Conservation (phyloP, 169 alveolate genomes). For the Plasmodium relictum region DNA sequence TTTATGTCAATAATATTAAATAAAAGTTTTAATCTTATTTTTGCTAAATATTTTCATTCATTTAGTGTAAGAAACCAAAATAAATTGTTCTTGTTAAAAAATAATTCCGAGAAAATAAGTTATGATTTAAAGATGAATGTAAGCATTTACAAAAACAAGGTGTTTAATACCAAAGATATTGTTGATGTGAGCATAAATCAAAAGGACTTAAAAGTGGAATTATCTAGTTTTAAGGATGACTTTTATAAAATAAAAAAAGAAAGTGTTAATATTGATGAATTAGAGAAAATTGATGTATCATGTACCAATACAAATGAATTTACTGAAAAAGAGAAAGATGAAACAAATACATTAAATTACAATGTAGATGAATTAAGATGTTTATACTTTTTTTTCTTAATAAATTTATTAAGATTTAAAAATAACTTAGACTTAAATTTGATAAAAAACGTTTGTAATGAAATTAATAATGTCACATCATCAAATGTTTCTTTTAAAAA, state of each 20-base stretch:
- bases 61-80: slow-evolving; percentile 6
- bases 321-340: slow-evolving; percentile 9
- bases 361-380: slow-evolving; percentile 40
- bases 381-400: slow-evolving; percentile 64
- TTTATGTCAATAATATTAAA: not conserved
- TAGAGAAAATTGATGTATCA: slow-evolving; percentile 17
- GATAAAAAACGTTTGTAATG: slow-evolving; percentile 34
- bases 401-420: slow-evolving; percentile 70
- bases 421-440: slow-evolving; percentile 46
- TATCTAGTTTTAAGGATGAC: slow-evolving; percentile 54
- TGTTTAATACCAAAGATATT: slow-evolving; percentile 64
- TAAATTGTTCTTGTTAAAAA: slow-evolving; percentile 1
- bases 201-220: slow-evolving; percentile 29
- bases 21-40: slow-evolving; percentile 16
- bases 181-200: slow-evolving; percentile 61
- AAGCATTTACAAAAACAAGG: slow-evolving; percentile 50
- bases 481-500: not conserved
- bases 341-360: not conserved
- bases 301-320: not conserved
- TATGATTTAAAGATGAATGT: slow-evolving; percentile 35
- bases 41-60: slow-evolving; percentile 12
- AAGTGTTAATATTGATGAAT: slow-evolving; percentile 20
- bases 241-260: slow-evolving; percentile 58
- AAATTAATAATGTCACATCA: slow-evolving; percentile 22
- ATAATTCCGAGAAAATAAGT: not conserved